Evolutionary conservation across 106 monocot genomes (phyloP).

Genomic region (Posidonia australis): DNA sequence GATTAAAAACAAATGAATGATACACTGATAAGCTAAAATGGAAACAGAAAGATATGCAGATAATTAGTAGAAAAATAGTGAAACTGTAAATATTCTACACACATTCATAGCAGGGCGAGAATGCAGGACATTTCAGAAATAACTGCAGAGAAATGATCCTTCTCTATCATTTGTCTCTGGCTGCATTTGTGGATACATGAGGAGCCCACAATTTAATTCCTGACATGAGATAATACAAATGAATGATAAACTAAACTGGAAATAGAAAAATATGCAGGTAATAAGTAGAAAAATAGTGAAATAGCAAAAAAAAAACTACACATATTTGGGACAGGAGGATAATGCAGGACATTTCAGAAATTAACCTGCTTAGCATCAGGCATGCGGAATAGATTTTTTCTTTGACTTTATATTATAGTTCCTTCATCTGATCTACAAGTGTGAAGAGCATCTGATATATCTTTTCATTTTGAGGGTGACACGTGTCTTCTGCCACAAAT

Average conservation of each 20-base stretch:
- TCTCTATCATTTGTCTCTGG: no score
- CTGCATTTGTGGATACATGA: neutral
- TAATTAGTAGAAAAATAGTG: neutral
- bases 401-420: neutral
- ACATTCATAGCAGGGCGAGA: neutral
- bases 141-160: neutral
- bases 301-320: no score
- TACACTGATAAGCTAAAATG: no score
- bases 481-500: slow-evolving; percentile 40
- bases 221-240: neutral
- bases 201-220: neutral
- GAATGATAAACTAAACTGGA: neutral
- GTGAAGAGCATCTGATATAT: slow-evolving; percentile 31
- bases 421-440: slow-evolving; percentile 32
- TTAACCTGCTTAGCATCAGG: neutral
- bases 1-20: neutral
- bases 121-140: neutral
- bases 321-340: no score
- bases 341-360: neutral
- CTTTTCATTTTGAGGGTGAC: slow-evolving; percentile 24
- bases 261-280: neutral
- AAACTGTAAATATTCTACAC: no score
- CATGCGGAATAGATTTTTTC: no score
- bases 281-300: neutral
- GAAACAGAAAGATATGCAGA: no score